These are phyloP conservation scores for Fusarium sororula DNA, from an alignment of 2,329 filamentous ascomycete genomes.

Conservation along the genomic window DNA sequence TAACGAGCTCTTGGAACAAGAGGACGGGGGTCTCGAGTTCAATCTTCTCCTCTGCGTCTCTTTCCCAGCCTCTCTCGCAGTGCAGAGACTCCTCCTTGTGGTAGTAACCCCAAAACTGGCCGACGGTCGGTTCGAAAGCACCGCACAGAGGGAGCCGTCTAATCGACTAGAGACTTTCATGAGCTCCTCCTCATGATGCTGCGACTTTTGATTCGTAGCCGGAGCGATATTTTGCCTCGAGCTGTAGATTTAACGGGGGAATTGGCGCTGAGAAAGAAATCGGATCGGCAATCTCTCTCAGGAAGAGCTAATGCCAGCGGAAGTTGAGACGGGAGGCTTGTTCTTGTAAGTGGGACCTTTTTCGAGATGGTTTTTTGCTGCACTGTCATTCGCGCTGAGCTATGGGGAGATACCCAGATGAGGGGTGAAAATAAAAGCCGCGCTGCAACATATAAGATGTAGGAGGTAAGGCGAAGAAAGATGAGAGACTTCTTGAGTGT, in stretches of 20 bases:
- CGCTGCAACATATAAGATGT: neutral
- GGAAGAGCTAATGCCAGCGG: conserved; percentile 32
- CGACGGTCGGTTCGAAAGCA: conserved; percentile 58
- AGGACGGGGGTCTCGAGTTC: conserved; percentile 12
- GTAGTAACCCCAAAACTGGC: conserved; percentile 39
- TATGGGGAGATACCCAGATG: conserved; percentile 16
- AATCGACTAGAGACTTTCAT: conserved; percentile 69
- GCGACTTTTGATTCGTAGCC: conserved; percentile 26
- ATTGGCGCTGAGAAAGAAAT: conserved; percentile 27
- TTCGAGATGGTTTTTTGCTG: conserved; percentile 39
- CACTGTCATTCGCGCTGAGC: conserved; percentile 35
- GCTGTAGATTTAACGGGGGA: neutral
- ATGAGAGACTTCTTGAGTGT: accelerated
- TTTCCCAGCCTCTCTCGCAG: conserved; percentile 26
- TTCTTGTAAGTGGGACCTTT: conserved; percentile 34
- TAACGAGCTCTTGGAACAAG: conserved; percentile 47
- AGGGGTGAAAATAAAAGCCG: conserved; percentile 5
- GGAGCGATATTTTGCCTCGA: conserved; percentile 4
- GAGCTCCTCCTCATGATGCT: conserved; percentile 62
- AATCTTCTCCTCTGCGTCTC: conserved; percentile 18
- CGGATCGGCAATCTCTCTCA: conserved; percentile 32
- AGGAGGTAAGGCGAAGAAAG: neutral
- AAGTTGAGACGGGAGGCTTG: conserved; percentile 30
- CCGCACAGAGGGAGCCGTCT: conserved; percentile 67
- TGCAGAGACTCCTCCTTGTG: conserved; percentile 42